Conservation (phyloP, 345 rosid species). For the Lepidium sativum region DNA sequence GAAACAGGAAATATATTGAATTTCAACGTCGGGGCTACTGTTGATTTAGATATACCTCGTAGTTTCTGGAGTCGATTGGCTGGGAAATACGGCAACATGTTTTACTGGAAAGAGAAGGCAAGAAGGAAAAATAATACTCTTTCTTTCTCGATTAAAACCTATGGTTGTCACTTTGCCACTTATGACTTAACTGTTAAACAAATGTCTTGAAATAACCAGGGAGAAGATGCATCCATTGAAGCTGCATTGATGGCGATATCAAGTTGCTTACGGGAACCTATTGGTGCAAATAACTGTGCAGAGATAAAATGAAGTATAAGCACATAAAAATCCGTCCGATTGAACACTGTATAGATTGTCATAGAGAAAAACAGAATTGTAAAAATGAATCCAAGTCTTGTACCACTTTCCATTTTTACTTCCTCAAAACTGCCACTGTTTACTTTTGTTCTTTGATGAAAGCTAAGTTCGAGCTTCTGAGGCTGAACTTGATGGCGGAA, state of each 20-base stretch:
- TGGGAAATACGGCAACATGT: constrained; percentile 32
- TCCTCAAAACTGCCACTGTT: background rate
- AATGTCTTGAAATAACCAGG: constrained; percentile 36
- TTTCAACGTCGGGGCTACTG: constrained; percentile 73
- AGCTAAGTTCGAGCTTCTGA: background rate
- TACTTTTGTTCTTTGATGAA: background rate
- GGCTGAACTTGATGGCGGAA: background rate
- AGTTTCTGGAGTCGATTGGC: constrained; percentile 67
- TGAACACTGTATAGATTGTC: constrained; percentile 7
- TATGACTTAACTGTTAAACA: background rate
- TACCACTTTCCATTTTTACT: background rate
- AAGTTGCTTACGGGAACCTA: constrained; percentile 74
- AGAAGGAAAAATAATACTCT: constrained; percentile 29
- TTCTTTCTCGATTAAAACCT: background rate
- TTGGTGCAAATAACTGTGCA: constrained; percentile 61
- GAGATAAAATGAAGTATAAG: constrained; percentile 40
- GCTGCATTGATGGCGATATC: constrained; percentile 90
- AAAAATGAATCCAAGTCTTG: background rate
- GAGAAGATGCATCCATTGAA: constrained; percentile 87
- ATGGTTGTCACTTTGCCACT: background rate
- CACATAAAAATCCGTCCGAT: background rate
- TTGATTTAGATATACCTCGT: constrained; percentile 75
- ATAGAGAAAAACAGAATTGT: background rate
- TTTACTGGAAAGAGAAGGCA: constrained; percentile 85
- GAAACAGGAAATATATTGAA: constrained; percentile 73